A percentile compares a stretch with the other conserved stretches of the same genome.
These are phyloP conservation scores for Lignosus rhinocerotis DNA, from an alignment of 1,284 basidiomycete species.

Conservation along the genomic window DNA sequence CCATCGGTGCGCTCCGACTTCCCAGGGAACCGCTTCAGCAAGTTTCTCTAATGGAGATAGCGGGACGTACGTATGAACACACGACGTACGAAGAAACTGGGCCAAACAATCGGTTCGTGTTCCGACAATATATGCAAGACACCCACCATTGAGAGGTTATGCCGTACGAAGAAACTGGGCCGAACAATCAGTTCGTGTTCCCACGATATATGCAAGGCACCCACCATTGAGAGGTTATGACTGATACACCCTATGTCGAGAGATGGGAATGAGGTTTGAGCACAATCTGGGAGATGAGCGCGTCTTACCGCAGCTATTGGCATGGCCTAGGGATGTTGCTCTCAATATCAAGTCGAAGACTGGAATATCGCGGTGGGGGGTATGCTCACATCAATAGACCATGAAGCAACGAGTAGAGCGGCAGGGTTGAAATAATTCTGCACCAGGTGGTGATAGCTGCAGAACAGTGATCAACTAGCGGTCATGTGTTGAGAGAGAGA, in stretches of 20 bases:
- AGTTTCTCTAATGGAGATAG: too few species aligned
- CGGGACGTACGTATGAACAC: background rate
- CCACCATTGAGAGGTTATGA: background rate
- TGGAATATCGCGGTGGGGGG: background rate
- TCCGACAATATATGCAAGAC: background rate
- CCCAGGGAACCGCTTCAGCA: too few species aligned
- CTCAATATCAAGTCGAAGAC: background rate
- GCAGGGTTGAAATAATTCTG: background rate
- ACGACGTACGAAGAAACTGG: background rate
- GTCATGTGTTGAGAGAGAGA: background rate
- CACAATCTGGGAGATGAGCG: background rate
- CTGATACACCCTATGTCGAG: background rate
- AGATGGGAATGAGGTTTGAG: background rate
- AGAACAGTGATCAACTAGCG: background rate
- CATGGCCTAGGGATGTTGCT: background rate
- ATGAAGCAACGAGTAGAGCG: background rate
- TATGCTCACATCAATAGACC: background rate
- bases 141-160: background rate
- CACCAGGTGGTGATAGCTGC: background rate
- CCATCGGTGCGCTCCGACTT: background rate
- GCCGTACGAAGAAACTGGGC: background rate
- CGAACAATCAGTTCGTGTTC: background rate
- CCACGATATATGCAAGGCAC: background rate
- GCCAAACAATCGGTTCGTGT: background rate
- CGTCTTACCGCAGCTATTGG: background rate